These are phyloP conservation scores for Phytophthora cactorum DNA, from an alignment of 352 stramenopile genomes.

Conservation along the genomic window DNA sequence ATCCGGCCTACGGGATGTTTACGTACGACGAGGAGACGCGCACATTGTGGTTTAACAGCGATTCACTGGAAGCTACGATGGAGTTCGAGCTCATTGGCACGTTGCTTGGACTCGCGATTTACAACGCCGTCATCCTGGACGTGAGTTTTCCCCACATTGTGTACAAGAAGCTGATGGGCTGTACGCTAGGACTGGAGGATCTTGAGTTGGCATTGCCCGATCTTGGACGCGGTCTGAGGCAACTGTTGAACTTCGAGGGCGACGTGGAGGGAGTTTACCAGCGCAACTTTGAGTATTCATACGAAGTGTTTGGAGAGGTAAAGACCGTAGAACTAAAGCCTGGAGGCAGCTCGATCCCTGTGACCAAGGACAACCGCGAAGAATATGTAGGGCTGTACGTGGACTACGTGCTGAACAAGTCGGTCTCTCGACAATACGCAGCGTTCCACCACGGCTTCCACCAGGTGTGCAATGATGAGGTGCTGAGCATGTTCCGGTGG, in stretches of 20 bases:
- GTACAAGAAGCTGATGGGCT: conserved; percentile 86
- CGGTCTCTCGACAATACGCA: conserved; percentile 64
- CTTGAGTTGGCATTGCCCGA: conserved; percentile 62
- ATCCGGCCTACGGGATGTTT: conserved; percentile 84
- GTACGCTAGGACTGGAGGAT: conserved; percentile 56
- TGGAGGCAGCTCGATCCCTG: conserved; percentile 57
- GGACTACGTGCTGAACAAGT: conserved; percentile 72
- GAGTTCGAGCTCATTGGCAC: conserved; percentile 90
- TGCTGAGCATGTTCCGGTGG: conserved; percentile 81
- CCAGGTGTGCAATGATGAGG: conserved; percentile 73
- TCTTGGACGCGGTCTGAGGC: conserved; percentile 66
- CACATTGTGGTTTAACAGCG: conserved; percentile 82
- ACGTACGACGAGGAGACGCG: conserved; percentile 76
- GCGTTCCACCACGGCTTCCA: conserved; percentile 83
- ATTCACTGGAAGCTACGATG: conserved; percentile 83
- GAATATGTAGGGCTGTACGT: conserved; percentile 82
- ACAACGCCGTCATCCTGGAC: conserved; percentile 87
- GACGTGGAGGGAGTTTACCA: conserved; percentile 77
- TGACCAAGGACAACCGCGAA: conserved; percentile 70
- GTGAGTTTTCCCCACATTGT: conserved; percentile 82
- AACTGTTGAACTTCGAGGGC: conserved; percentile 71
- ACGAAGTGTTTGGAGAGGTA: conserved; percentile 79
- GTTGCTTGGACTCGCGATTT: conserved; percentile 81
- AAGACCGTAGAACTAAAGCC: conserved; percentile 83
- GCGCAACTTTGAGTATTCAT: conserved; percentile 82